These are phyloP conservation scores for Mesostigma viride DNA, from an alignment of 139 green algal species.

Conservation along the genomic window DNA sequence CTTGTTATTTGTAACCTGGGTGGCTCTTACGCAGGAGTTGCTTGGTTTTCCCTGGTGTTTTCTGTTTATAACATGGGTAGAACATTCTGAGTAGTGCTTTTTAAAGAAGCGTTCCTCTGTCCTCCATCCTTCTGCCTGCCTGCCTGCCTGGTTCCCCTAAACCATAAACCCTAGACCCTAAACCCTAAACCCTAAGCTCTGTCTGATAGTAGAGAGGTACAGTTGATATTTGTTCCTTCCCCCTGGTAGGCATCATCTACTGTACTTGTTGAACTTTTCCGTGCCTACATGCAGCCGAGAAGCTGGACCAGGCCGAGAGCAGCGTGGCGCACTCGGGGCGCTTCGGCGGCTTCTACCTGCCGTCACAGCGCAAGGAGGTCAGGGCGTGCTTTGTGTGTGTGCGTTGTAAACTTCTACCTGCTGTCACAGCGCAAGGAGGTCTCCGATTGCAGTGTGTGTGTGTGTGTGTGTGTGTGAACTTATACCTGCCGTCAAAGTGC, in stretches of 20 bases:
- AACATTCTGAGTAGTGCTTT: no score
- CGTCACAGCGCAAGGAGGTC: conserved; percentile 35
- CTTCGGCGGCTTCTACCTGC: conserved; percentile 41
- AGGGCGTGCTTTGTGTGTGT: no score
- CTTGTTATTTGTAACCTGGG: no score
- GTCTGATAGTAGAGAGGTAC: background rate
- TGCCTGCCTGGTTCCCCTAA: no score
- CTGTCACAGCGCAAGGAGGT: conserved; percentile 36
- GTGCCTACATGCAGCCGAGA: conserved; percentile 49
- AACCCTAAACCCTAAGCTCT: background rate
- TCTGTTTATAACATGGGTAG: no score
- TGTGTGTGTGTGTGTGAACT: conserved; percentile 30
- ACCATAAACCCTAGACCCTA: no score
- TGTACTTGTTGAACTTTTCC: background rate
- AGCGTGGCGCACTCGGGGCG: conserved; percentile 40
- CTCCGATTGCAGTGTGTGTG: no score
- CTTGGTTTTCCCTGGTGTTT: no score
- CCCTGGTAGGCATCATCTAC: no score
- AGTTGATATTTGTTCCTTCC: background rate
- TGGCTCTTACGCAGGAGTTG: no score
- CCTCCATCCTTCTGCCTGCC: no score
- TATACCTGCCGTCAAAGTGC: conserved; percentile 44
- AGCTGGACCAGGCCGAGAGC: conserved; percentile 73
- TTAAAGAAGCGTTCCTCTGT: no score
- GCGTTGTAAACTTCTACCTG: conserved; percentile 40